Conservation (phyloP, 352 stramenopile species). For the Pythium pyrilobum region DNA sequence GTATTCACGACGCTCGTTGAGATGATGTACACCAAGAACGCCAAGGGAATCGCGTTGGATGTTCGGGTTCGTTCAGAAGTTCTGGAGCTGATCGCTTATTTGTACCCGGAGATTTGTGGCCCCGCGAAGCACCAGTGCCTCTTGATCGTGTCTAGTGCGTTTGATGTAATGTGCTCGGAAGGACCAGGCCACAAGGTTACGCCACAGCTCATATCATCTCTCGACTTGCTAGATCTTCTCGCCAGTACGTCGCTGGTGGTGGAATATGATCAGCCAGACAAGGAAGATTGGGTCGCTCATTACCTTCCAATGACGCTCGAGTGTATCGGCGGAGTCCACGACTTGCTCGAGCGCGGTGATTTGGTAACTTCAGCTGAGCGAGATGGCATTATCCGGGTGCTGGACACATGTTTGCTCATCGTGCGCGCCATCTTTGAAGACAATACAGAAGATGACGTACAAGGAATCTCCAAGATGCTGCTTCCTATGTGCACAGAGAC, state of each 20-base stretch:
- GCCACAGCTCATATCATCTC: constrained; percentile 27
- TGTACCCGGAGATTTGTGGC: constrained; percentile 35
- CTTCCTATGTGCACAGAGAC: constrained; percentile 51
- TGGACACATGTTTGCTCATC: constrained; percentile 56
- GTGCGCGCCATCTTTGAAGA: constrained; percentile 53
- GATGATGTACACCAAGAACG: constrained; percentile 25
- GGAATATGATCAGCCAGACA: constrained; percentile 31
- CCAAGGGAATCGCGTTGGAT: constrained; percentile 17
- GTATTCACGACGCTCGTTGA: constrained; percentile 32
- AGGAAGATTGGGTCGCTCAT: constrained; percentile 53
- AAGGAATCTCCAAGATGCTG: constrained; percentile 40
- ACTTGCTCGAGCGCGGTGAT: constrained; percentile 28
- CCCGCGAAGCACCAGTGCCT: constrained; percentile 42
- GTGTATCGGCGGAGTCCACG: constrained; percentile 56
- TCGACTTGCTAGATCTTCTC: constrained; percentile 44
- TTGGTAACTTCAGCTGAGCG: constrained; percentile 13
- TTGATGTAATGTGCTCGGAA: constrained; percentile 48
- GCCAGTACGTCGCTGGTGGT: constrained; percentile 33
- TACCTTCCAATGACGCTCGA: constrained; percentile 63
- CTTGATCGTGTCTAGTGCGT: constrained; percentile 29
- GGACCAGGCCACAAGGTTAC: constrained; percentile 47
- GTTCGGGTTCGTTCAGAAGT: constrained; percentile 28
- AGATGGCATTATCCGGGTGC: constrained; percentile 41
- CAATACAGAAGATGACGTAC: constrained; percentile 27
- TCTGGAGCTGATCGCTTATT: constrained; percentile 35